Evolutionary conservation across 345 rosid species (phyloP), one percentile per base, ranked within the genome.

Genomic region (Populus pruinosa): DNA sequence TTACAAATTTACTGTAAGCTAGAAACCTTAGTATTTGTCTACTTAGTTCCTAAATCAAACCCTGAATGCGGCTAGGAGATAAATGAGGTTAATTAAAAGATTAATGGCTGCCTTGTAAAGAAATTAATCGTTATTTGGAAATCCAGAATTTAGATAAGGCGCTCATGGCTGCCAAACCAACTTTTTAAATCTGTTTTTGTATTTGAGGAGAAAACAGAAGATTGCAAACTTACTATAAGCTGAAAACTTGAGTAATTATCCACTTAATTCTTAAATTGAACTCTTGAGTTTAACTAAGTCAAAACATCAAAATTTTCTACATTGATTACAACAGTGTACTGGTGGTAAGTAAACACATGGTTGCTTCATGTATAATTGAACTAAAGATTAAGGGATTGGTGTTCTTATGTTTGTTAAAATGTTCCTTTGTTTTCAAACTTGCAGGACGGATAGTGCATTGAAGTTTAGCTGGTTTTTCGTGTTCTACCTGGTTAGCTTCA

Each of bases 361-460:
- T 23, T 59, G 16, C 29, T 59, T 27, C 27, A 47, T 27, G 21
- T 65, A 25, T 49, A 12, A 44, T 17, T 71, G 55, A 49, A 53
- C 41, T 47, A 36, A 67, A 44, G 35, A 64, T 61, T 21, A 21
- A 64, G 55, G 11, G 12, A 50, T 76, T 56, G 59, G 36, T 21
- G 23, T 31, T 77, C 77, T 76, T 65, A 77, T 73, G 11, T 4
- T 33, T 73, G 56, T 61, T 66, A 47, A 29, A 71, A 27, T 33
- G n/a, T 56, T 29, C 44, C 23, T 71, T 53, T 77, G 41, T 81
- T 59, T 83, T 75, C 31, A 69, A 71, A 21, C 76, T 85, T 89
- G 84, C 94, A 96, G 99, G 92, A 94, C 98, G 1, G 97, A 96
- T 85, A 96, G 99, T 62, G 99, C 99, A 27, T 78, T 96, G 89